Base-by-base conservation (phyloP, 495 filamentous ascomycete species). In the Cryomyces antarcticus region DNA sequence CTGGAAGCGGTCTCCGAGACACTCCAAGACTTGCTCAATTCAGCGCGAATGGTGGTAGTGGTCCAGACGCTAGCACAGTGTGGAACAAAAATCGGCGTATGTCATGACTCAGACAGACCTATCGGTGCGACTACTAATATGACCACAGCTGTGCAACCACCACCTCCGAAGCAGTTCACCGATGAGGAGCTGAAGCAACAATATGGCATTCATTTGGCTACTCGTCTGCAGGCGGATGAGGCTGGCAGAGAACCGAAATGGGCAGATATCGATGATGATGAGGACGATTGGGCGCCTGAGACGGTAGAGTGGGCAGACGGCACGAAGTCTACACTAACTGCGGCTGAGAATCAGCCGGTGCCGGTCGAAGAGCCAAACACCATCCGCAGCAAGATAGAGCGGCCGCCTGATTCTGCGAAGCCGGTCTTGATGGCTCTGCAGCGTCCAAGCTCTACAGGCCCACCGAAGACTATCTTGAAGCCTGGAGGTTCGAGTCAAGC, bases 11-110 rank as follows among this genome's bases (percentile, higher is more conserved):
- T 27, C 58, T 68, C 41, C 65, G 72, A 39, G 68, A 71, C 45
- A 51, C 70, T 39, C 66, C 65, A 27, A 73, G 70, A 35, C 48
- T 59, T 10, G 58, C 63, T 28, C 46, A 62, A 42, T 55, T 59
- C 39, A 68, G 58, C 49, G 45, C 56, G 36, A 61, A 65, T 46
- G 70, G 68, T 30, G 57, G 53, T 13, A 49, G 60, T 39, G 74
- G 70, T 9, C 76, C 76, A 33, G 76, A 93, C 60, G 77, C 63
- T 57, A 75, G 67, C 62, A 77, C 63, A 56, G 89, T 99, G 24
- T 99, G 89, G 89, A 99, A 96, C 57, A 94, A 87, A 61, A 99
- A 99, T 56, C 71, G 82, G 68, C 85, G 88, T 95, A 77, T 57
- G 73, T 68, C 28, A 38, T 48, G 44, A 48, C 59, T 62, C 50